A percentile compares a stretch with the other conserved stretches of the same genome.
phyloP scores from a whole-genome alignment of 2,329 filamentous ascomycete genomes.

The Tolypocladium nubicola region DNA sequence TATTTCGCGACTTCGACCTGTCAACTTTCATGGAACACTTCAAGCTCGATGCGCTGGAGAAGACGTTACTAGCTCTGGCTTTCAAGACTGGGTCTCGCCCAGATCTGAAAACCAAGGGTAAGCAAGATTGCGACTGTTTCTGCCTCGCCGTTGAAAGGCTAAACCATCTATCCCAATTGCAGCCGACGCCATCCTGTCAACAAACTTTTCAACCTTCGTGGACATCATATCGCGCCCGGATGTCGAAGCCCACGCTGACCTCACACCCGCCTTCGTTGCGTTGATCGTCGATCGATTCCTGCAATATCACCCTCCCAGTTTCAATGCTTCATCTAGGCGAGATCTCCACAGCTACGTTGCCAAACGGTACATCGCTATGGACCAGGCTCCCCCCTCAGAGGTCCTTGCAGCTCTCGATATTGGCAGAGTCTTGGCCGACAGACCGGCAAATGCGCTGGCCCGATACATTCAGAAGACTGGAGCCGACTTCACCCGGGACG shows the following conservation, averaged over 20 bases:
- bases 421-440: slow-evolving; percentile 52
- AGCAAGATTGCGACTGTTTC: slow-evolving; percentile 9
- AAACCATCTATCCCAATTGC: slow-evolving; percentile 13
- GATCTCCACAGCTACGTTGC: slow-evolving; percentile 58
- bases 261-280: slow-evolving; percentile 61
- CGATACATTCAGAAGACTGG: slow-evolving; percentile 66
- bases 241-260: slow-evolving; percentile 52
- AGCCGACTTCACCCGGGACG: slow-evolving; percentile 60
- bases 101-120: slow-evolving; percentile 86
- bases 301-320: slow-evolving; percentile 76
- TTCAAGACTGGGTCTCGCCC: slow-evolving; percentile 74
- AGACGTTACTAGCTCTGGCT: slow-evolving; percentile 77
- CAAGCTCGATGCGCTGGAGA: slow-evolving; percentile 78
- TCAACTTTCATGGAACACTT: slow-evolving; percentile 94
- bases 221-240: slow-evolving; percentile 60
- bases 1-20: slow-evolving; percentile 95
- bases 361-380: slow-evolving; percentile 56
- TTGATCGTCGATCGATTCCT: slow-evolving; percentile 78
- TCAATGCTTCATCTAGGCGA: slow-evolving; percentile 63
- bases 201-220: slow-evolving; percentile 67
- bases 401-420: slow-evolving; percentile 63
- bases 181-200: slow-evolving; percentile 87
- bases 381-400: slow-evolving; percentile 56
- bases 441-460: slow-evolving; percentile 45
- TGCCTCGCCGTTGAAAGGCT: slow-evolving; percentile 32